Percentiles rank a stretch among this genome's conserved stretches.
Conservation (phyloP, 2,329 filamentous ascomycete genomes). For the Exophiala xenobiotica region DNA sequence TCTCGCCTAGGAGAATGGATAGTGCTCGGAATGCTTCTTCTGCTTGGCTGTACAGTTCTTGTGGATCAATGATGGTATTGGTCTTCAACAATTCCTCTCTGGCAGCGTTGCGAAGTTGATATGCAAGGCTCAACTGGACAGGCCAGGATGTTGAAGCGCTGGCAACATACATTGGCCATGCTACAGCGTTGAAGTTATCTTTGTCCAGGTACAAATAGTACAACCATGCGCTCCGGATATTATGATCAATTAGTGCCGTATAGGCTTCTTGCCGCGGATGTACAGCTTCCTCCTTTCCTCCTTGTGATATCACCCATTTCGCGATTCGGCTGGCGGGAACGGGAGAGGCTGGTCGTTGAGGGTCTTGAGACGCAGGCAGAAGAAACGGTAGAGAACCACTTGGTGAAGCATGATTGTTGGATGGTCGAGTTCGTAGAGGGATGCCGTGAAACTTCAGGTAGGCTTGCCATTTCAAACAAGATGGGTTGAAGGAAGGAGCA, state of each 20-base stretch:
- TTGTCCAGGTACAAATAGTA: conserved; percentile 77
- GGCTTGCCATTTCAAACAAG: conserved; percentile 95
- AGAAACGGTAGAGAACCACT: conserved; percentile 87
- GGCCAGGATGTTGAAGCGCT: conserved; percentile 59
- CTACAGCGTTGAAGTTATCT: conserved; percentile 64
- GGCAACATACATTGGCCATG: conserved; percentile 68
- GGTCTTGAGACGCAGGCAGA: conserved; percentile 51
- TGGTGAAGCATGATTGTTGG: conserved; percentile 91
- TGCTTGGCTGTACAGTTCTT: conserved; percentile 60
- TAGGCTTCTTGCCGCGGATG: conserved; percentile 70
- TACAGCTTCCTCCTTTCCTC: conserved; percentile 49
- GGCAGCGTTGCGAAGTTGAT: conserved; percentile 71
- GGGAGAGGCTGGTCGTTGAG: conserved; percentile 38
- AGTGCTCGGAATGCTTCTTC: conserved; percentile 63
- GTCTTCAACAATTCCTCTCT: conserved; percentile 69
- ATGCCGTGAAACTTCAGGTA: conserved; percentile 77
- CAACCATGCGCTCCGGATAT: conserved; percentile 84
- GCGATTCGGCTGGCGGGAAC: conserved; percentile 66
- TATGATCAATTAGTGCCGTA: conserved; percentile 70
- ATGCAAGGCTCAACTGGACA: conserved; percentile 62
- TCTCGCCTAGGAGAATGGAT: conserved; percentile 56
- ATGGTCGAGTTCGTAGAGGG: conserved; percentile 64
- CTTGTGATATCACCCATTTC: conserved; percentile 57
- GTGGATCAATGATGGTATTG: conserved; percentile 53
- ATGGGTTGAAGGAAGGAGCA: conserved; percentile 82